Conservation (phyloP, 2,329 filamentous ascomycete genomes). For the Pseudogymnoascus sp. region DNA sequence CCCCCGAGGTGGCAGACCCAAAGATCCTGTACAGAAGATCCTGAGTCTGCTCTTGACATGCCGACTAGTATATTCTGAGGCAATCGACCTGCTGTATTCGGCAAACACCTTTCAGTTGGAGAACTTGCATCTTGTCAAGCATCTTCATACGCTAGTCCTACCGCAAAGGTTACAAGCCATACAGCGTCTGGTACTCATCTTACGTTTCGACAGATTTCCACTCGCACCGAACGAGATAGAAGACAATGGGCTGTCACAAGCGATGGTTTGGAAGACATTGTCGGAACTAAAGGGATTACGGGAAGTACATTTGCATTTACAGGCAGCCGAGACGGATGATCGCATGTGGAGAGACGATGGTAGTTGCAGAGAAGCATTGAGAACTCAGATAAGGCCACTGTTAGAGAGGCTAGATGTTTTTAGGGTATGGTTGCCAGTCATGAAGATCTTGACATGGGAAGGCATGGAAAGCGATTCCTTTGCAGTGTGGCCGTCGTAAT, state of each 20-base stretch:
- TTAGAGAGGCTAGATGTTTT: neutral
- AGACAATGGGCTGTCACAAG: neutral
- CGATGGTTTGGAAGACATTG: neutral
- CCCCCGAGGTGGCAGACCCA: neutral
- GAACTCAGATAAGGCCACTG: neutral
- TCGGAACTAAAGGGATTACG: neutral
- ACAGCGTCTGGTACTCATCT: neutral
- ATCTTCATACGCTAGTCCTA: slow-evolving; percentile 2
- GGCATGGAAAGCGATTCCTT: neutral
- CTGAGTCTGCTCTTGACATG: neutral
- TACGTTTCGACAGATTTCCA: neutral
- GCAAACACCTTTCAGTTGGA: neutral
- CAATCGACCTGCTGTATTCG: neutral
- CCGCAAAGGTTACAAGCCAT: neutral
- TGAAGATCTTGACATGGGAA: neutral
- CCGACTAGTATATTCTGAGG: neutral
- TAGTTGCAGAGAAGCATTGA: neutral
- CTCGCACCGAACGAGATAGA: neutral
- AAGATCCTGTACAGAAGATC: slow-evolving; percentile 1
- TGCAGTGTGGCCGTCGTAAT: neutral
- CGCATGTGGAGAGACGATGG: neutral
- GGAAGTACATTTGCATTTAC: neutral
- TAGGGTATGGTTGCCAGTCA: neutral
- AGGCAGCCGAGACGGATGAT: neutral
- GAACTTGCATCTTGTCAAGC: neutral